Evolutionary conservation across 768 basidiomycete genomes (phyloP).

Genomic region (Psilocybe cubensis): DNA sequence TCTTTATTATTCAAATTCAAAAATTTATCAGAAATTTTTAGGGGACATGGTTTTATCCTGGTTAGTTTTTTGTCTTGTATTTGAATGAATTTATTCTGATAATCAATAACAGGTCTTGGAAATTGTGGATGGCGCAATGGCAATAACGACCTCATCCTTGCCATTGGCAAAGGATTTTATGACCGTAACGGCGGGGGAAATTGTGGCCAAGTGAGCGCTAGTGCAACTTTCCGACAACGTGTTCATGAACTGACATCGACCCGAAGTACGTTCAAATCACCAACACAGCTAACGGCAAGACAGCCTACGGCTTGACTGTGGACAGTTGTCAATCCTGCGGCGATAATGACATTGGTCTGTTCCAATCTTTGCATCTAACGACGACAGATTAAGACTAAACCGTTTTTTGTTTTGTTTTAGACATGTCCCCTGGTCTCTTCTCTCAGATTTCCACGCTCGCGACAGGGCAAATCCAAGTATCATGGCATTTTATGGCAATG

Average conservation of each 20-base stretch:
- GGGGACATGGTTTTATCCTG: slow-evolving; percentile 73
- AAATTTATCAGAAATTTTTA: slow-evolving; percentile 29
- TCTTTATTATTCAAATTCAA: slow-evolving; percentile 1
- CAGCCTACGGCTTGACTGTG: slow-evolving; percentile 49
- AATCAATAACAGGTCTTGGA: slow-evolving; percentile 43
- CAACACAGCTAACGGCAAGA: slow-evolving; percentile 57
- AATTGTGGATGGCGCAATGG: slow-evolving; percentile 63
- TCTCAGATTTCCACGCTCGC: slow-evolving; percentile 48
- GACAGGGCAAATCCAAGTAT: slow-evolving; percentile 54
- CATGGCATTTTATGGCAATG: slow-evolving; percentile 61
- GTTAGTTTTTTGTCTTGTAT: slow-evolving; percentile 24
- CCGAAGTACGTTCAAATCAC: slow-evolving; percentile 61
- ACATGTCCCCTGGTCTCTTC: slow-evolving; percentile 71
- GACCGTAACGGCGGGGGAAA: slow-evolving; percentile 50
- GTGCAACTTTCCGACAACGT: slow-evolving; percentile 10
- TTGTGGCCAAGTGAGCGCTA: slow-evolving; percentile 59
- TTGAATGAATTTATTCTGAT: slow-evolving; percentile 8
- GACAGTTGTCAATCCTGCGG: slow-evolving; percentile 67
- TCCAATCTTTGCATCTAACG: neutral
- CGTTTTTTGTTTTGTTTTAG: slow-evolving; percentile 34
- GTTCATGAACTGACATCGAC: neutral
- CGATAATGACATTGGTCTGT: slow-evolving; percentile 58
- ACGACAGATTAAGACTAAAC: neutral
- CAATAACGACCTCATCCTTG: slow-evolving; percentile 59
- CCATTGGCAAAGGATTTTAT: slow-evolving; percentile 60